Percentiles rank a stretch among this genome's conserved stretches.
phyloP scores from a whole-genome alignment of 2,329 filamentous ascomycete genomes.

The Elsinoe necatrix region DNA sequence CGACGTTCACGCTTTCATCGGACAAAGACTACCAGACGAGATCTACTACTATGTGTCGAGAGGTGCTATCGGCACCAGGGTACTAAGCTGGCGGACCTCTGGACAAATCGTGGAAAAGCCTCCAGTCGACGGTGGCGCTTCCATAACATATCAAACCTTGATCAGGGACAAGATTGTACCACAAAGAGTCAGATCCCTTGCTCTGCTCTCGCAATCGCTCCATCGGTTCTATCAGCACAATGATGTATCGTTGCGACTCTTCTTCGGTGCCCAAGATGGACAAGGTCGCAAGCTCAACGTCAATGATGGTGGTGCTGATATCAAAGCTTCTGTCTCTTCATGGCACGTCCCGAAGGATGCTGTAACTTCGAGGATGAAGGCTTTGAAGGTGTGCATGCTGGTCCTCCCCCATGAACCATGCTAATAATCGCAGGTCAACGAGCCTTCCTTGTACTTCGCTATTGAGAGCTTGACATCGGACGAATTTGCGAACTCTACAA shows the following conservation, averaged over 20 bases:
- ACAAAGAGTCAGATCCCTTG: slow-evolving; percentile 66
- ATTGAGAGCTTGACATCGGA: slow-evolving; percentile 56
- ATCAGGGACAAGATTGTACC: slow-evolving; percentile 66
- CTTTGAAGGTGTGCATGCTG: slow-evolving; percentile 22
- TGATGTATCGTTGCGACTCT: slow-evolving; percentile 67
- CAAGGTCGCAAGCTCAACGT: slow-evolving; percentile 38
- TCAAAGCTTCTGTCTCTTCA: slow-evolving; percentile 46
- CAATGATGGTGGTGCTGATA: slow-evolving; percentile 33
- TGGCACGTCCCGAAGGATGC: slow-evolving; percentile 60
- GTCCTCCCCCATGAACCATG: not conserved
- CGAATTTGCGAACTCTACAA: slow-evolving; percentile 61
- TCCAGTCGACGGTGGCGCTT: slow-evolving; percentile 76
- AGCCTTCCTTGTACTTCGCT: slow-evolving; percentile 39
- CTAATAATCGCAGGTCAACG: slow-evolving; percentile 18
- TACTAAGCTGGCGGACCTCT: slow-evolving; percentile 75
- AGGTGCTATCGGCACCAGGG: slow-evolving; percentile 68
- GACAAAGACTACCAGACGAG: slow-evolving; percentile 81
- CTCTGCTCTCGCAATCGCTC: slow-evolving; percentile 68
- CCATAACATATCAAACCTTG: slow-evolving; percentile 71
- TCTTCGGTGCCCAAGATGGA: slow-evolving; percentile 64
- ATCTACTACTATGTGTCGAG: slow-evolving; percentile 82
- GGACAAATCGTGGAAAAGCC: slow-evolving; percentile 69
- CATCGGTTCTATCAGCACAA: slow-evolving; percentile 78
- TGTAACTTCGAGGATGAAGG: slow-evolving; percentile 17
- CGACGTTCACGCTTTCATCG: slow-evolving; percentile 83